Percentiles rank a stretch among this genome's conserved stretches.
Evolutionary conservation across 805 yeast genomes (phyloP).

Genomic region (Komagataella populi): DNA sequence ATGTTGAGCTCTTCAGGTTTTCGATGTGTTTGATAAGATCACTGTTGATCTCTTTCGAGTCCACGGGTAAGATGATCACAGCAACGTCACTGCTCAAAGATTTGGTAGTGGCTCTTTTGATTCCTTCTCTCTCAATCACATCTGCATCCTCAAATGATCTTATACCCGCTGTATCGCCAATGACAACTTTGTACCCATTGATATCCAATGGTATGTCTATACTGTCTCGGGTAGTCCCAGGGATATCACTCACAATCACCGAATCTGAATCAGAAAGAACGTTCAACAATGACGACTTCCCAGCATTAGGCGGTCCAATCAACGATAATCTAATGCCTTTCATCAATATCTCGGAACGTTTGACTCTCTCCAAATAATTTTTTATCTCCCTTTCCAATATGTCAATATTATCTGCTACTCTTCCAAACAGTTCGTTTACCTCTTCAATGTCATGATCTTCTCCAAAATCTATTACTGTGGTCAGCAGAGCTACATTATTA

Average conservation of each 20-base stretch:
- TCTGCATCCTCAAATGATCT: constrained; percentile 36
- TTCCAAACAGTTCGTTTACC: constrained; percentile 33
- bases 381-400: constrained; percentile 30
- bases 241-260: constrained; percentile 81
- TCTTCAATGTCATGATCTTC: constrained; percentile 83
- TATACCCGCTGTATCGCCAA: constrained; percentile 93
- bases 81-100: constrained; percentile 53
- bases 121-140: constrained; percentile 66
- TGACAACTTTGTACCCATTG: constrained; percentile 67
- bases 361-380: constrained; percentile 29
- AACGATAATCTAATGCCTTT: constrained; percentile 64
- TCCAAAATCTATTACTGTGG: constrained; percentile 90
- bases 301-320: constrained; percentile 92
- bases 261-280: constrained; percentile 64
- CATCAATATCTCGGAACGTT: constrained; percentile 46
- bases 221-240: constrained; percentile 90
- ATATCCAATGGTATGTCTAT: constrained; percentile 74
- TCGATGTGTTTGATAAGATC: constrained; percentile 27
- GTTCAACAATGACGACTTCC: constrained; percentile 81
- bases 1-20: constrained; percentile 11
- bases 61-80: constrained; percentile 46
- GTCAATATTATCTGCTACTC: constrained; percentile 30
- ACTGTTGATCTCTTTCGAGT: constrained; percentile 15
- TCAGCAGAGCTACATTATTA: constrained; percentile 53
- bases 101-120: constrained; percentile 54